Conservation (phyloP, 1,284 basidiomycete genomes). For the Trametes pubescens region DNA sequence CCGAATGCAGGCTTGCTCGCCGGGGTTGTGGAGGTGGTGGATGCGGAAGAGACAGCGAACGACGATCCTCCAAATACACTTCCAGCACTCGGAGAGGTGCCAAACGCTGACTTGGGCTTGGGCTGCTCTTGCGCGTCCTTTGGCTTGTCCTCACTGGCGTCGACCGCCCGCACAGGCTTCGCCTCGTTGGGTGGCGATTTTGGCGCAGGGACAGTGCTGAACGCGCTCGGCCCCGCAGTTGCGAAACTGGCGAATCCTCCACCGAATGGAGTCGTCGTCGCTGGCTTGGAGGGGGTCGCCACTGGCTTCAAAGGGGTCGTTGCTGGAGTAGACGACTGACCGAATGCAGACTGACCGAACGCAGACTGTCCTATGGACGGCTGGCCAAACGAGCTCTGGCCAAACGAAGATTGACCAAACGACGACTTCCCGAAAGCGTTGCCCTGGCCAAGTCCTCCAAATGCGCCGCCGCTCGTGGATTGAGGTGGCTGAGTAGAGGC, state of each 20-base stretch:
- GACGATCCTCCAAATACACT: constrained; percentile 7
- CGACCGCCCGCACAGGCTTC: constrained; percentile 38
- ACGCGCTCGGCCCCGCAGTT: constrained; percentile 39
- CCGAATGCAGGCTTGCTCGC: constrained; percentile 37
- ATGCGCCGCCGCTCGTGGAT: constrained; percentile 28
- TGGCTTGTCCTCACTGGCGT: constrained; percentile 15
- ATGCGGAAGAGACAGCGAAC: neutral
- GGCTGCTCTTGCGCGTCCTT: constrained; percentile 3
- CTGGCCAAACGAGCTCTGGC: constrained; percentile 38
- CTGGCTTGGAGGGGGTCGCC: too few species aligned
- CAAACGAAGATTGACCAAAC: constrained; percentile 32
- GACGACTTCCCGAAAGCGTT: constrained; percentile 18
- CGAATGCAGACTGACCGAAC: constrained; percentile 42
- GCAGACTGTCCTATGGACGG: constrained; percentile 20
- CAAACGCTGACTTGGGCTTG: constrained; percentile 30
- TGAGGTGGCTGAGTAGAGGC: constrained; percentile 12
- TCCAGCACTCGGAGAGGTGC: neutral
- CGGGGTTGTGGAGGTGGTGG: constrained; percentile 9
- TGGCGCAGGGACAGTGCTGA: constrained; percentile 34
- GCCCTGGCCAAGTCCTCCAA: constrained; percentile 28
- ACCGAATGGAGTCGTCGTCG: constrained; percentile 19
- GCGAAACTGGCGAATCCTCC: constrained; percentile 37
- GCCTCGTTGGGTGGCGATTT: constrained; percentile 22
- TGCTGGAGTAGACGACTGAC: constrained; percentile 22
- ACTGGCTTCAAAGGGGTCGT: constrained; percentile 14